Conservation (phyloP, 129 eudicot genomes). For the Smallanthus sonchifolius region DNA sequence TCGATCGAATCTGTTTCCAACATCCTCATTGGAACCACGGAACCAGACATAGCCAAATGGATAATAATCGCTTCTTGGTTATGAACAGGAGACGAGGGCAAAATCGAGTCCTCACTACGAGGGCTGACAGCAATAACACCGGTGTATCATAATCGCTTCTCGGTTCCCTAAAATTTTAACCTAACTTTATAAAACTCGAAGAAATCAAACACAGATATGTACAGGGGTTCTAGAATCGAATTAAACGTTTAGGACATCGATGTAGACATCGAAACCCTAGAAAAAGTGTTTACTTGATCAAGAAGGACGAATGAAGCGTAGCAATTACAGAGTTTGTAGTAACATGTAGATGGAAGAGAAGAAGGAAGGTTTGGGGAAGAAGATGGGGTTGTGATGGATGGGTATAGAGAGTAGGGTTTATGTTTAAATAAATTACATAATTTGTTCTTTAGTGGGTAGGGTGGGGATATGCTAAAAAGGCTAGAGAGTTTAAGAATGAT, state of each 20-base stretch:
- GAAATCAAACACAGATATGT: conserved; percentile 9
- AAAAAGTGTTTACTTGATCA: neutral
- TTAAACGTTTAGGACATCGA: conserved; percentile 23
- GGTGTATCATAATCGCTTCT: no score
- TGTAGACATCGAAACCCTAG: conserved; percentile 30
- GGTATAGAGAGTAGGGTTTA: no score
- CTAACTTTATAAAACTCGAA: conserved; percentile 9
- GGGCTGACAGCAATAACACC: conserved; percentile 55
- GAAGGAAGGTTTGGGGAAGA: no score
- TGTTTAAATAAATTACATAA: no score
- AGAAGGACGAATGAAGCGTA: neutral
- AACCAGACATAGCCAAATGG: conserved; percentile 55
- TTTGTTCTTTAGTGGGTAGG: no score
- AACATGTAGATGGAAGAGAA: conserved; percentile 11
- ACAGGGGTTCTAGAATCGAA: conserved; percentile 26
- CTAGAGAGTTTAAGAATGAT: no score
- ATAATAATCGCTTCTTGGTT: conserved; percentile 44
- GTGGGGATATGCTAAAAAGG: no score
- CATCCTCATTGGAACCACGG: conserved; percentile 60
- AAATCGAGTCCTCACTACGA: conserved; percentile 22
- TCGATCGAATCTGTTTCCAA: conserved; percentile 64
- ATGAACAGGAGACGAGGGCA: conserved; percentile 21
- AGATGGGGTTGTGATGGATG: no score
- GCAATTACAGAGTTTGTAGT: neutral
- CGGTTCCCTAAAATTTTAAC: conserved; percentile 1